Evolutionary conservation across 768 basidiomycete species (phyloP), one percentile per base, ranked within the genome.

Genomic region (Nevesoporus exiguus): DNA sequence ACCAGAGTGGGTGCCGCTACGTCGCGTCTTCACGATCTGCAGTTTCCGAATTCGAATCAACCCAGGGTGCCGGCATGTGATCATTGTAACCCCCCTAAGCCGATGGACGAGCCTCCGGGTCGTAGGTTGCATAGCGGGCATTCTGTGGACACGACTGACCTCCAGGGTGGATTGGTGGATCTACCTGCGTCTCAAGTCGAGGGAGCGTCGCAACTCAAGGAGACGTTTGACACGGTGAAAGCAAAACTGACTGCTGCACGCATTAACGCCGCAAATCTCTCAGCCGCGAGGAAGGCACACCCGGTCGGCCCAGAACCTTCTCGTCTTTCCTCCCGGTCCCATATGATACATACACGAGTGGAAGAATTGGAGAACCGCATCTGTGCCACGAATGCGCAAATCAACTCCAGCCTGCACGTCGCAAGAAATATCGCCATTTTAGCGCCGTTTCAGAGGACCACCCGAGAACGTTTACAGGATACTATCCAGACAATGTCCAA

Each of bases 1-100:
- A 88, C 90, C 3, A 92, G 91, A 22, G 82, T 88, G 11, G 93
- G 92, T 24, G 92, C 93, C 21, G 92, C 93, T 17, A 81, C 85
- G 15, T 93, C 91, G 3, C 88, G 93, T 70, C 76, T 92, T 37
- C 83, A 86, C 63, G 86, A 90, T 56, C 57, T 87, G 51, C 82
- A 81, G 56, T 71, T 71, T n/a, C 60, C 60, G 13, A 60, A 67
- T 14, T 34, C 52, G 24, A 21, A 40, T 40, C 69, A 60, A 47
- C 54, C 64, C 48, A 67, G 69, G 34, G 55, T 65, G 21, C 61
- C 60, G 31, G 59, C 61, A 8, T 83, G 80, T 80, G 77, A 77
- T 61, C 69, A 70, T 11, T 72, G 73, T 63, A 65, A 74, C 17
- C 70, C 73, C 36, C 21, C 39, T 36, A 73, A 77, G 36, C 59